Evolutionary conservation across 2,329 filamentous ascomycete species (phyloP), one percentile per base, ranked within the genome.

Genomic region (Pyrenochaeta sp.): DNA sequence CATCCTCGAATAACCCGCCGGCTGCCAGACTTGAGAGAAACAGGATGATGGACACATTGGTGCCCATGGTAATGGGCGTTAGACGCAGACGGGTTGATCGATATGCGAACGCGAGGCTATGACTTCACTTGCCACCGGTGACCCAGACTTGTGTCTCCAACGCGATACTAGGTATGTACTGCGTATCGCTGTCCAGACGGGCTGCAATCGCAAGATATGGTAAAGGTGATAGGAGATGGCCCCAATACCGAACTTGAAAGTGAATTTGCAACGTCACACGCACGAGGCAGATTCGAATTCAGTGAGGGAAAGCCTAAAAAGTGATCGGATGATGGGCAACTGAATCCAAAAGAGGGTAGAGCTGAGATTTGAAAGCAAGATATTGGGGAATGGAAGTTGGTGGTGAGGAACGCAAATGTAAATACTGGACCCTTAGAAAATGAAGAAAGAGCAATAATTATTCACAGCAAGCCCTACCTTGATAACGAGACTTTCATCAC

Each of bases 11-110:
- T 35, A 48, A 40, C 11, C 44, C 49, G 21, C 48, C 36, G 17
- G 18, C 30, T 3, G 31, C 32, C 40, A 49, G 7, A 20, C 9
- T 41, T 15, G 40, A 27, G 1, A 58, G n/a, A 6, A 54, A 18
- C 15, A 51, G 40, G 7, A 18, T n/a, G 12, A 17, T 11, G 10
- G 44, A 18, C 11, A 23, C 29, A 11, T 31, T 14, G 14, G 12
- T n/a, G 15, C 41, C 47, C 47, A 58, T 58, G 14, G 7, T 39
- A 41, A 14, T 23, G 10, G 27, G 18, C n/a, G 15, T 5, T 4
- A 23, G 12, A 21, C n/a, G n/a, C n/a, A n/a, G n/a, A n/a, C n/a
- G n/a, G n/a, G n/a, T n/a, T n/a, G 9, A 27, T 27, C 23, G 23
- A 27, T 27, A 5, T 27, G 23, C 23, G 9, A 9, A 27, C 23